A percentile compares a stretch with the other conserved stretches of the same genome.
These are phyloP conservation scores for Madurella fahalii DNA, from an alignment of 2,329 filamentous ascomycete genomes.

Conservation along the genomic window DNA sequence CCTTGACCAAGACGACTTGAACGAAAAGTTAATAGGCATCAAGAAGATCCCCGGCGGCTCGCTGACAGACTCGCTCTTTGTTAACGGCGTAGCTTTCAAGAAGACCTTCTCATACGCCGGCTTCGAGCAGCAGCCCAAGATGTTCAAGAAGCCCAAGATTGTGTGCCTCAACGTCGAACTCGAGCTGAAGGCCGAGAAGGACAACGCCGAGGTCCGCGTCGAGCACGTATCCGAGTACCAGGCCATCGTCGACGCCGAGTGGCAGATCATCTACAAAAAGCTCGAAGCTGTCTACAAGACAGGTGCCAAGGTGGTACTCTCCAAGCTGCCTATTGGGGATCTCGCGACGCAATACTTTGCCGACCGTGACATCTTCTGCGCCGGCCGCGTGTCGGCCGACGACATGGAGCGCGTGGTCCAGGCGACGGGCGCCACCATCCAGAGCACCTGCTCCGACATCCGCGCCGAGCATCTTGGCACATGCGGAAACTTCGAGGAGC, in stretches of 20 bases:
- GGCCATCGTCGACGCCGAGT: slow-evolving; percentile 97
- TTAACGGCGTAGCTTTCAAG: slow-evolving; percentile 98
- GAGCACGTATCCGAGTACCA: slow-evolving; percentile 99
- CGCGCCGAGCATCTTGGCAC: slow-evolving; percentile 82
- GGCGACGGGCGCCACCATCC: slow-evolving; percentile 85
- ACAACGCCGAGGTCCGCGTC: slow-evolving; percentile 96
- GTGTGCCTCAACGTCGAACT: slow-evolving; percentile 97
- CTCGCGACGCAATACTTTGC: slow-evolving; percentile 97
- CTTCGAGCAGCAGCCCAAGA: slow-evolving; percentile 98
- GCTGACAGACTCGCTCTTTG: slow-evolving; percentile 91
- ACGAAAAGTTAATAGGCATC: slow-evolving; percentile 95
- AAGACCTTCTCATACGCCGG: slow-evolving; percentile 99
- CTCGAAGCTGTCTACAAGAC: slow-evolving; percentile 92
- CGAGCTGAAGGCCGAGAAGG: slow-evolving; percentile 97
- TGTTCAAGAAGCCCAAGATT: slow-evolving; percentile 90
- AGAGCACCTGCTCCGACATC: slow-evolving; percentile 97
- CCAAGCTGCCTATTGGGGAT: slow-evolving; percentile 95
- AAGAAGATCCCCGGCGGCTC: slow-evolving; percentile 98
- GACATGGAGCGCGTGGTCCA: slow-evolving; percentile 96
- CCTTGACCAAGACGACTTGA: slow-evolving; percentile 92
- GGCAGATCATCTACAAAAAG: slow-evolving; percentile 99
- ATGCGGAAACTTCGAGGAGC: slow-evolving; percentile 88
- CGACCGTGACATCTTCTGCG: slow-evolving; percentile 97
- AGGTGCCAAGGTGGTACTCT: slow-evolving; percentile 94
- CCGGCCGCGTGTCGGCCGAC: slow-evolving; percentile 83